phyloP scores from a whole-genome alignment of 305 asterid species.

The Rubia tinctorum region DNA sequence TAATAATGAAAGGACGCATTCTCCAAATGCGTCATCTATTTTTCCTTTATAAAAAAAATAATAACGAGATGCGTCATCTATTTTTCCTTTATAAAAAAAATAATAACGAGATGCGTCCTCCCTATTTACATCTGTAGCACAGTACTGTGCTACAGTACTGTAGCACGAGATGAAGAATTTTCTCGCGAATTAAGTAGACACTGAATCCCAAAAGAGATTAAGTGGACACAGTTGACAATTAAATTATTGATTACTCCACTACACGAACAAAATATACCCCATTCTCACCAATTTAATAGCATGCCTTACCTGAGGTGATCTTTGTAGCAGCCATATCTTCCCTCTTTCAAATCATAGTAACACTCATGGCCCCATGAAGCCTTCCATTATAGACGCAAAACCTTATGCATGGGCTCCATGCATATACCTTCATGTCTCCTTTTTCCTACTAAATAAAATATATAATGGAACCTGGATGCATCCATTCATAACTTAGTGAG shows the following conservation, averaged over 20 bases:
- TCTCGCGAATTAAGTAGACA: neutral
- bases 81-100: no score
- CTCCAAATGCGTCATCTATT: no score
- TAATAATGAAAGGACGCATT: no score
- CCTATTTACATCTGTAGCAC: no score
- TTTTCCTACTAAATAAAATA: neutral
- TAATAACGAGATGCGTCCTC: no score
- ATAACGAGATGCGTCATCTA: no score
- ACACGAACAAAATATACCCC: neutral
- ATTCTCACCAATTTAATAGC: neutral
- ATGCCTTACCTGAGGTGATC: neutral
- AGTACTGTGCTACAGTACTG: no score
- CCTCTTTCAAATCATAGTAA: constrained; percentile 31
- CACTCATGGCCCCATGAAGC: constrained; percentile 54
- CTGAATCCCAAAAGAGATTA: no score
- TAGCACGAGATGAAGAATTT: no score
- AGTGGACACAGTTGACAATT: neutral
- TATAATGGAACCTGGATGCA: neutral
- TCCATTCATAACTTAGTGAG: neutral
- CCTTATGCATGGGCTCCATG: constrained; percentile 44
- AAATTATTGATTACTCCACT: neutral
- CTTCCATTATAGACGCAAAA: constrained; percentile 41
- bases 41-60: no score
- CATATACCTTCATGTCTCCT: constrained; percentile 6
- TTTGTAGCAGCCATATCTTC: constrained; percentile 1